phyloP scores from a whole-genome alignment of 1,284 basidiomycete genomes.

The Dichomitus squalens region DNA sequence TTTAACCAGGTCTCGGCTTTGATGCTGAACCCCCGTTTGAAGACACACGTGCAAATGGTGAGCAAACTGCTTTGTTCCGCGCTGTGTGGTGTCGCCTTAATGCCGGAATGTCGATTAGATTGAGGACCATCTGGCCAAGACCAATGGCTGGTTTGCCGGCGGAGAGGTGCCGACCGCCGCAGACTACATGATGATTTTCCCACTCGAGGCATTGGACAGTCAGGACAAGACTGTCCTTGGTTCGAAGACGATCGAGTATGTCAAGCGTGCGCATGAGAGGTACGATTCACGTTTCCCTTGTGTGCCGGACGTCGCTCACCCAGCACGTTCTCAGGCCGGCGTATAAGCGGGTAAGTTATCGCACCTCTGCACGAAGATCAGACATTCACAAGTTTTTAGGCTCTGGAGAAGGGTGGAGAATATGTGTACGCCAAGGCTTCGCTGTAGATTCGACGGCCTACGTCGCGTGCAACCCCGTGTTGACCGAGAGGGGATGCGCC shows the following conservation, averaged over 20 bases:
- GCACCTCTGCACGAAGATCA: not conserved
- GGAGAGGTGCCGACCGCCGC: conserved; percentile 41
- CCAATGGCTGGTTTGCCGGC: conserved; percentile 39
- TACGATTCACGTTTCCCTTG: conserved; percentile 13
- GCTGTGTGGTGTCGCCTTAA: not conserved
- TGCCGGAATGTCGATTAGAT: conserved; percentile 19
- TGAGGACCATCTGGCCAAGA: conserved; percentile 30
- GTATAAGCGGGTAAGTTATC: conserved; percentile 36
- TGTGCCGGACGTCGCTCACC: not conserved
- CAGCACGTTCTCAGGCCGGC: conserved; percentile 33
- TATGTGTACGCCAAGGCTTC: conserved; percentile 32
- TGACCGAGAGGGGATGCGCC: not conserved
- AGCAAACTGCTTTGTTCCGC: conserved; percentile 1
- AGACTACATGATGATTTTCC: conserved; percentile 43
- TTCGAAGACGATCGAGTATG: conserved; percentile 31
- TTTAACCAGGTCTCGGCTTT: conserved; percentile 24
- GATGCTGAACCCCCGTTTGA: conserved; percentile 30
- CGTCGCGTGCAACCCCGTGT: not conserved
- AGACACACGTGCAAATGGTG: conserved; percentile 29
- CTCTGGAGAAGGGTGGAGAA: conserved; percentile 38
- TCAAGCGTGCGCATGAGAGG: conserved; percentile 35
- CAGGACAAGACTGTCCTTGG: conserved; percentile 25
- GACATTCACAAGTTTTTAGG: conserved; percentile 23
- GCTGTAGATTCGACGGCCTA: not conserved
- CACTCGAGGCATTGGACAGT: conserved; percentile 32